Base-by-base conservation (phyloP, 208 protist species). In the Novymonas esmeraldas region DNA sequence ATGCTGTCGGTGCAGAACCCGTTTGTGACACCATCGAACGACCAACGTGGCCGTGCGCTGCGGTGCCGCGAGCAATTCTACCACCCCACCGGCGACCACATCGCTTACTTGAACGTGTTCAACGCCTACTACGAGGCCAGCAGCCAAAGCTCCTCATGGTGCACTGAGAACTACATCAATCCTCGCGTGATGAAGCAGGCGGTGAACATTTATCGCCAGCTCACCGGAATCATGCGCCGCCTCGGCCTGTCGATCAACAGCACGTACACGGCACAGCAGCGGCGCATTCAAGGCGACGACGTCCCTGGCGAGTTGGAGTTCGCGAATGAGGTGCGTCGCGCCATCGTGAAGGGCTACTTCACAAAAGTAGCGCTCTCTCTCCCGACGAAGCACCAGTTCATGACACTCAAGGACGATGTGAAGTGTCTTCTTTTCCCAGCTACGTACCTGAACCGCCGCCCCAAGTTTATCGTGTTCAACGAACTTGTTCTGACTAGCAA, bases 391-490 rank as follows among this genome's bases (percentile, higher is more conserved):
- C 92, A 98, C 42, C 98, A 99, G 63, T 92, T 97, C 52, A 95
- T 98, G 34, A 95, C 89, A 0, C 71, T 99, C 16, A 99, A 99
- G 77, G 98, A 99, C 73, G 97, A 99, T 72, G 97, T 99, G 0
- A 92, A 91, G 62, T 89, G 85, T 59, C 65, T 93, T 20, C 80
- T 98, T 38, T 97, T 97, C 57, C 96, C 96, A 0, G 84, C 87
- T 0, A 97, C 93, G 2, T 94, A 81, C 52, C 86, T 97, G 64
- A 94, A 97, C 64, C 87, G 95, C 56, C 98, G 98, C 56, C 98
- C 98, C n/a, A 97, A 99, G 73, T 99, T 98, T 90, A 90, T 98
- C 7, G 73, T 99, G 2, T 99, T 99, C 76, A 96, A 99, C 78
- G 98, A 99, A 78, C 98, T 99, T 68, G 98, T 99, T 20, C 76